phyloP scores from a whole-genome alignment of 208 protist species.

The Trypanosoma caninum region DNA sequence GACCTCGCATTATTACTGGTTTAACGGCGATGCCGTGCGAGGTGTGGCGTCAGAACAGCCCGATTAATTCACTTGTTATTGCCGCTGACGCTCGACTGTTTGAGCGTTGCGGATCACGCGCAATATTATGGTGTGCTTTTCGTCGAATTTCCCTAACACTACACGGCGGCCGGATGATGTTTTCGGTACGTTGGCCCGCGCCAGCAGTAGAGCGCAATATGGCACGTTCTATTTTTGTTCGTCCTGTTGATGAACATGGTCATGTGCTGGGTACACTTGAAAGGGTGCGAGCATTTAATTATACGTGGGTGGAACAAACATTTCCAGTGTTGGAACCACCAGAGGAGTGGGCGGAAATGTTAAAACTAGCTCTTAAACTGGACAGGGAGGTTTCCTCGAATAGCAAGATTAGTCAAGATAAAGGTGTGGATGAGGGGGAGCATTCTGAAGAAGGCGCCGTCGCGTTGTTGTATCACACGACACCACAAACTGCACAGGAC shows the following conservation, averaged over 20 bases:
- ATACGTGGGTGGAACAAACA: constrained; percentile 54
- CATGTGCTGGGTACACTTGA: constrained; percentile 14
- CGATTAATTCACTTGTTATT: constrained; percentile 51
- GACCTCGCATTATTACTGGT: constrained; percentile 50
- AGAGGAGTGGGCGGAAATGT: constrained; percentile 55
- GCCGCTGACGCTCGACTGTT: constrained; percentile 33
- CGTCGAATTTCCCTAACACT: constrained; percentile 68
- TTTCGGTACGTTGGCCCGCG: constrained; percentile 82
- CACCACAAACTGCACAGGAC: constrained; percentile 15
- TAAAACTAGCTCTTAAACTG: constrained; percentile 52
- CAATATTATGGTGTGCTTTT: constrained; percentile 68
- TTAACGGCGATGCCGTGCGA: constrained; percentile 26
- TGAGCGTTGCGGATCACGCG: constrained; percentile 28
- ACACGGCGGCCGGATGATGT: constrained; percentile 48
- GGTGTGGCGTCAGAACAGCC: constrained; percentile 28
- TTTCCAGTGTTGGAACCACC: constrained; percentile 63
- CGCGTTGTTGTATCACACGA: constrained; percentile 22
- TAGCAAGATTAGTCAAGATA: neutral
- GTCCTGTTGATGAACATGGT: constrained; percentile 19
- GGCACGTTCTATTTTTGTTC: constrained; percentile 28
- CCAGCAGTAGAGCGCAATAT: constrained; percentile 41
- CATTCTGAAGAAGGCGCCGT: neutral
- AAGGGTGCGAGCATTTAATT: constrained; percentile 19
- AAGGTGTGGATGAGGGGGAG: neutral
- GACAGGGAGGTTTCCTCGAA: constrained; percentile 30